Percentiles rank a stretch among this genome's conserved stretches.
Conservation (phyloP, 2,329 filamentous ascomycete genomes). For the Raffaelea ambrosiae region DNA sequence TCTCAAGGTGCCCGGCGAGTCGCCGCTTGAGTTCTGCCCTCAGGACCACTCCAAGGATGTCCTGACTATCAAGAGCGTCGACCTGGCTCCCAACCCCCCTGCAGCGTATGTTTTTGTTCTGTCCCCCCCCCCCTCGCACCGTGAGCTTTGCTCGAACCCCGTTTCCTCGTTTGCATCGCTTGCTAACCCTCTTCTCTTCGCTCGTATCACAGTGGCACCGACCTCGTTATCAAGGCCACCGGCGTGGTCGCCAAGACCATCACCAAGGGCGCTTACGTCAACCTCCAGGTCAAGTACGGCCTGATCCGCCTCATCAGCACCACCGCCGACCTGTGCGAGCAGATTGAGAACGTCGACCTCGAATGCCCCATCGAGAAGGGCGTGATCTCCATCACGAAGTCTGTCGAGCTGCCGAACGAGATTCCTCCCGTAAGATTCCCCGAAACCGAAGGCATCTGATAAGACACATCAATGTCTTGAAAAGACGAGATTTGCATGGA, state of each 20-base stretch:
- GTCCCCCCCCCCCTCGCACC: not conserved
- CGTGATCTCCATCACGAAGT: conserved; percentile 63
- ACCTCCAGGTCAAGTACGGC: conserved; percentile 85
- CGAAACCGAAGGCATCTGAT: conserved; percentile 25
- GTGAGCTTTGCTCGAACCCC: too few relatives aligned
- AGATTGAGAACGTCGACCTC: conserved; percentile 79
- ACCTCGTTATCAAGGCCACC: conserved; percentile 68
- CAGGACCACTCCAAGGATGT: conserved; percentile 60
- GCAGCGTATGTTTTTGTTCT: conserved; percentile 55
- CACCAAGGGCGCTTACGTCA: conserved; percentile 69
- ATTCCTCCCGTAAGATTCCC: conserved; percentile 65
- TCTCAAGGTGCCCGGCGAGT: conserved; percentile 70
- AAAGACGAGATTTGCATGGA: conserved; percentile 13
- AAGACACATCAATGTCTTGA: not conserved
- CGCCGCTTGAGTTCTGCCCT: conserved; percentile 72
- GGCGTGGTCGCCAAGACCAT: conserved; percentile 69
- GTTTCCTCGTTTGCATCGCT: not conserved
- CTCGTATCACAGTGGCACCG: conserved; percentile 72
- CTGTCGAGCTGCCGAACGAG: conserved; percentile 73
- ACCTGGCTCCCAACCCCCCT: conserved; percentile 81
- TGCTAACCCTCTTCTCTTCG: conserved; percentile 2
- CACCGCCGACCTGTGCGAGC: conserved; percentile 77
- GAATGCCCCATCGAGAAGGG: conserved; percentile 83
- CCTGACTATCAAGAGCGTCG: conserved; percentile 67
- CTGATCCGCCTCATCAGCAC: conserved; percentile 82